Evolutionary conservation across 163 green algal species (phyloP), one percentile per base, ranked within the genome.

Genomic region (Chlamydomonas reinhardtii): DNA sequence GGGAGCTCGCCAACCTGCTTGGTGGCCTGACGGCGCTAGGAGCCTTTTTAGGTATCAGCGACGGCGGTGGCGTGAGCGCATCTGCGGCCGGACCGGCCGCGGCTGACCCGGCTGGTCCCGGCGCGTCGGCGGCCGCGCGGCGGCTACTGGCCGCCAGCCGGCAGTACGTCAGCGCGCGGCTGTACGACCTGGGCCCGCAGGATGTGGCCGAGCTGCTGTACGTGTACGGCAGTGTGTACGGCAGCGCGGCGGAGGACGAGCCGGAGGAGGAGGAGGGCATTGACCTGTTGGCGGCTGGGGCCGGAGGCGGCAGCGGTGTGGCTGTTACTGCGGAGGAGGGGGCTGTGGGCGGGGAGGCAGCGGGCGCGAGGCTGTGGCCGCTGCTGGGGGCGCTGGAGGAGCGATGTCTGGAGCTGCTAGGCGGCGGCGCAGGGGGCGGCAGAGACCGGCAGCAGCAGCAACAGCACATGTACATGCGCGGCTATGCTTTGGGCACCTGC

Each of bases 181-280:
- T 77, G 52, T 4, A 32, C 19, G 68, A 85, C 11, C 24, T 85
- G 35, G 66, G 69, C 19, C 69, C 79, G 19, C 79, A 72, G 22
- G 79, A 85, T 16, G 12, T 85, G 68, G 68, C 79, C 20, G 79
- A 85, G 79, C 16, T 78, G 69, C 69, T 85, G 32, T 85, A 85
- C 54, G 52, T 56, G 22, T 85, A 78, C 69, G 79, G 35, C 52
- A 39, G 59, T 14, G 59, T 56, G 48, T 56, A 56, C 48, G 48
- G 48, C 48, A 56, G 48, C 19, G 48, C 48, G 12, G 48, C 14
- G 5, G 48, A 56, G 48, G 48, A 56, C 48, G 48, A 56, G 48
- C 48, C 48, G 48, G 6, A 56, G 48, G 48, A 17, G 48, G 48
- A 56, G 6, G 48, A 56, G 11, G 48, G 14, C 12, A 17, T 17